These are phyloP conservation scores for Cytauxzoon felis DNA, from an alignment of 169 alveolate genomes.

Conservation along the genomic window DNA sequence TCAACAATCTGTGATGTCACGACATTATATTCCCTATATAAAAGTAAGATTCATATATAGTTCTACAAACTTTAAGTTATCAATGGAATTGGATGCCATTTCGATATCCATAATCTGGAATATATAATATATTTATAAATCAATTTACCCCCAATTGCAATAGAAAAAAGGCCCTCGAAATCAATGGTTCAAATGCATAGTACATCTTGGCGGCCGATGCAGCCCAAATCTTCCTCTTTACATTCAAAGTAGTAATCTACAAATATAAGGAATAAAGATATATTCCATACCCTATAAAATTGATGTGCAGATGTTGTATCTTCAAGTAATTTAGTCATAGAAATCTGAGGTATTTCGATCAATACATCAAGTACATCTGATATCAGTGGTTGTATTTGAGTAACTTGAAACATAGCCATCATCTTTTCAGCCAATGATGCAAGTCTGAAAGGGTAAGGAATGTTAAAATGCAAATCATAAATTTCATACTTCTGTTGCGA, in stretches of 20 bases:
- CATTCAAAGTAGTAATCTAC: slow-evolving; percentile 24
- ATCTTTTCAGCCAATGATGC: slow-evolving; percentile 63
- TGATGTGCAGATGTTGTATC: slow-evolving; percentile 68
- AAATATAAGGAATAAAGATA: neutral
- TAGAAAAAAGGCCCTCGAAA: slow-evolving; percentile 41
- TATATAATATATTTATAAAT: neutral
- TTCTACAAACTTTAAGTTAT: slow-evolving; percentile 3
- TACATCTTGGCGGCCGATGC: slow-evolving; percentile 45
- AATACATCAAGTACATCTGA: slow-evolving; percentile 59
- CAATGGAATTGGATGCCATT: slow-evolving; percentile 14
- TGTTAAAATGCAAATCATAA: neutral
- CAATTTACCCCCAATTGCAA: slow-evolving; percentile 44
- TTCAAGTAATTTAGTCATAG: slow-evolving; percentile 62
- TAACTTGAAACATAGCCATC: slow-evolving; percentile 73
- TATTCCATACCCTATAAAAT: slow-evolving; percentile 54
- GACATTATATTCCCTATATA: slow-evolving; percentile 15
- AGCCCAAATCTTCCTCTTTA: slow-evolving; percentile 51
- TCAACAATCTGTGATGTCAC: slow-evolving; percentile 29
- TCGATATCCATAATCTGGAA: slow-evolving; percentile 42
- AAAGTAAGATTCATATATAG: neutral
- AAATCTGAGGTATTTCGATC: slow-evolving; percentile 62
- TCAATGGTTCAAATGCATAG: slow-evolving; percentile 29
- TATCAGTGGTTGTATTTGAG: slow-evolving; percentile 72
- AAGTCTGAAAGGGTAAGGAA: slow-evolving; percentile 22
- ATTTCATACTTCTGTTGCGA: slow-evolving; percentile 27